Base-by-base conservation (phyloP, 306 rosid species). In the Ormosia emarginata region DNA sequence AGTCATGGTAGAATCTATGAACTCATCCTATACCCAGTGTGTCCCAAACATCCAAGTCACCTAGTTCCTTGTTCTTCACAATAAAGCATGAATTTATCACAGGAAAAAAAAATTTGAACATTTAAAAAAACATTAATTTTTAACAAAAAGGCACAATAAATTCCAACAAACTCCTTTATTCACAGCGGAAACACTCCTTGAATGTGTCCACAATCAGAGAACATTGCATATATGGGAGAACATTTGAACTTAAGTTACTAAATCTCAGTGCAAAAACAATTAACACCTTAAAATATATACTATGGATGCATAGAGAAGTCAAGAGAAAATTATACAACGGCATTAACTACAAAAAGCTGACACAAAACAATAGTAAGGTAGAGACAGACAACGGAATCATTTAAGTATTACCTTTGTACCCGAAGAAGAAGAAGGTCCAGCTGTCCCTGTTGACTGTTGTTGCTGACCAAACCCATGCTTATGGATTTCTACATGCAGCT, bases 401-500 rank as follows among this genome's bases (percentile, higher is more conserved):
- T 7, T 4, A 62, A 69, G 68, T 34, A 58, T 76, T 77, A 94
- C 98, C 94, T 86, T 92, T 53, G 97, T 56, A 70, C 90, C 83
- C 2, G 93, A 85, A 59, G 93, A 86, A 80, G 89, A 57, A 50
- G 98, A 89, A 53, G 97, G 86, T 59, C 91, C 97, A n/a, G 92
- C 80, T 34, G 86, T 2, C 53, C 82, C 96, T 70, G 74, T 39
- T 61, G 87, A 67, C 72, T 83, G 81, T 87, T 87, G 94, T 71
- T 85, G 94, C 78, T 91, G 92, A 81, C 72, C 89, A 73, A 87
- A 74, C 33, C 87, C 96, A 47, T 69, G 95, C 83, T 75, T 86
- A 65, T 91, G 97, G 63, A 94, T 83, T 79, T 89, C 96, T 46
- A 41, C 34, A 70, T 91, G 93, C 85, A 94, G 81, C 75, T 87